Evolutionary conservation across 1,139 yeast genomes (phyloP).

Genomic region (Candida labiduridarum): DNA sequence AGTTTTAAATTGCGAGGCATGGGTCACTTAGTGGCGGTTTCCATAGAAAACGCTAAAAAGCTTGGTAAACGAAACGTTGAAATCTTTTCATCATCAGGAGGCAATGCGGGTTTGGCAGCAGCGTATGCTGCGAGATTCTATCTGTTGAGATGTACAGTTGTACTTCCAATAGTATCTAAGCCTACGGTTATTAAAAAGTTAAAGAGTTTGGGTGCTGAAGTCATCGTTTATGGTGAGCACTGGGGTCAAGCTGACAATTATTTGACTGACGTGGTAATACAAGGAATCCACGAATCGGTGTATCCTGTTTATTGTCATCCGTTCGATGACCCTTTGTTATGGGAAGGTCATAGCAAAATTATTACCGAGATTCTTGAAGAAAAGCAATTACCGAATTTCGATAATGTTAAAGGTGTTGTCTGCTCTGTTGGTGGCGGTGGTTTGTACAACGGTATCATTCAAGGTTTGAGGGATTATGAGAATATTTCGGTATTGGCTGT

Average conservation of each 20-base stretch:
- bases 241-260: slow-evolving; percentile 42
- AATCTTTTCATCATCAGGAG: slow-evolving; percentile 47
- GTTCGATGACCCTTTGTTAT: slow-evolving; percentile 38
- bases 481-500: slow-evolving; percentile 32
- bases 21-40: slow-evolving; percentile 32
- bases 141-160: slow-evolving; percentile 40
- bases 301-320: slow-evolving; percentile 44
- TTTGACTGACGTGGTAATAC: slow-evolving; percentile 25
- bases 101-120: slow-evolving; percentile 51
- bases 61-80: slow-evolving; percentile 23
- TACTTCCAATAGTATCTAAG: slow-evolving; percentile 34
- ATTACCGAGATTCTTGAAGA: slow-evolving; percentile 32
- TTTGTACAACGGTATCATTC: slow-evolving; percentile 39
- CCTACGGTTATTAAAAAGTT: slow-evolving; percentile 28
- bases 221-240: slow-evolving; percentile 33
- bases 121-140: slow-evolving; percentile 37
- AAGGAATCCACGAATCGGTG: slow-evolving; percentile 17
- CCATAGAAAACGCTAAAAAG: slow-evolving; percentile 22
- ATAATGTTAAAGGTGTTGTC: slow-evolving; percentile 35
- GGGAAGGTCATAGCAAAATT: slow-evolving; percentile 45
- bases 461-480: slow-evolving; percentile 26
- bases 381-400: slow-evolving; percentile 22
- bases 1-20: slow-evolving; percentile 45
- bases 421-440: slow-evolving; percentile 48
- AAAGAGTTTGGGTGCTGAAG: slow-evolving; percentile 29